Evolutionary conservation across 768 basidiomycete genomes (phyloP), one percentile per base, ranked within the genome.

Genomic region (Coprinopsis strossmayeri): DNA sequence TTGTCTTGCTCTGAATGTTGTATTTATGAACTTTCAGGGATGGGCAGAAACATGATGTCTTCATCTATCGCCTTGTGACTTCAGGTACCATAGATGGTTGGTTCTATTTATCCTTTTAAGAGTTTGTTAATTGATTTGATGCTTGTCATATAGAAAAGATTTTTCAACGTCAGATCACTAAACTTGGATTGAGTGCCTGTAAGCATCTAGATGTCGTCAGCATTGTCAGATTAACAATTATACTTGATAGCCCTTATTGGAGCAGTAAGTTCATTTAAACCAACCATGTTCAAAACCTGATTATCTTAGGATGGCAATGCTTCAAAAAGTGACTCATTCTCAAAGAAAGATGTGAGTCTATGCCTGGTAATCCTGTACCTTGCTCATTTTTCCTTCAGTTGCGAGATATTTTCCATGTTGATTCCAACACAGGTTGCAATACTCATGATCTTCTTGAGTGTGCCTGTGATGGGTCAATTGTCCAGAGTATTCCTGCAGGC

Each of bases 361-460:
- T 51, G 20, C 47, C 25, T 27, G 20, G 27, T 39, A 18, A 26
- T 34, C 17, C 23, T 10, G 35, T 7, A 3, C 37, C 12, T 3
- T 15, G 15, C 43, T 51, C 47, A 51, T 45, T 13, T 10, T 41
- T 34, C 13, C 53, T 28, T 42, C 60, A 98, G 88, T 78, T 98
- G 35, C 84, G 84, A 30, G 91, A 94, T 62, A 89, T 98, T 54
- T 98, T 97, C 67, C 84, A 82, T n/a, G 72, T 96, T 37, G 81
- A 93, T 65, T 69, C 74, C 0, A 70, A 82, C 47, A 93, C 91
- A 0, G 67, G 73, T 5, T 94, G 91, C 68, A 87, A 94, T 52
- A 98, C 94, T 1, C 95, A 98, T 57, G 95, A 97, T 55, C 74
- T 97, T 15, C 72, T 97, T 12, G 84, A 80, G 51, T 98, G 94